phyloP scores from a whole-genome alignment of 1,139 yeast species.

The Trichomonascaceae sp. region DNA sequence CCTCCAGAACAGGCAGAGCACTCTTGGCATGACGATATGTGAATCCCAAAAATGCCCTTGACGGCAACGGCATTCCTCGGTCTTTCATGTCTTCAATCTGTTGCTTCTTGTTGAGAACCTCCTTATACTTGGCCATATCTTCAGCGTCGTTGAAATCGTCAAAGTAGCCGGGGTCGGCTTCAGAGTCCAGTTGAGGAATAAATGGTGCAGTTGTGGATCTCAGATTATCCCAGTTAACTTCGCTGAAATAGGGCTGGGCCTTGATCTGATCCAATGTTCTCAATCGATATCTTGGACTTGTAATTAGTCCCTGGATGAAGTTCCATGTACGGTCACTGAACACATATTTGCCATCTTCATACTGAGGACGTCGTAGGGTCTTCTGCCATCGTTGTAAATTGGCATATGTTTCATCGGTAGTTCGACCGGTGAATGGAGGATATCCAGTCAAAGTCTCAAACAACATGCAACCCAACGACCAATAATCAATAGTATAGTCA shows the following conservation, averaged over 20 bases:
- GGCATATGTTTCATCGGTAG: conserved; percentile 90
- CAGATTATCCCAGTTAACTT: conserved; percentile 69
- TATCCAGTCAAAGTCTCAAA: conserved; percentile 91
- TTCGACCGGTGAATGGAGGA: conserved; percentile 94
- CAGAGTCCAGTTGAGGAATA: conserved; percentile 92
- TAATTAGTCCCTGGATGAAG: conserved; percentile 64
- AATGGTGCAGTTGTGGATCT: conserved; percentile 77
- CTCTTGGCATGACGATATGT: conserved; percentile 71
- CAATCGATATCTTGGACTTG: conserved; percentile 70
- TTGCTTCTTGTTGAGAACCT: conserved; percentile 84
- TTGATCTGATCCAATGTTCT: conserved; percentile 76
- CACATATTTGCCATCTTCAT: conserved; percentile 84
- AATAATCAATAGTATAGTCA: conserved; percentile 94
- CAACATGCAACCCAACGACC: conserved; percentile 96
- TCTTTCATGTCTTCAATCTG: conserved; percentile 80
- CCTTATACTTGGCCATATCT: conserved; percentile 96
- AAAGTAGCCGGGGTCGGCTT: conserved; percentile 97
- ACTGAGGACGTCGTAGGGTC: conserved; percentile 81
- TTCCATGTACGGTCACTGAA: conserved; percentile 98
- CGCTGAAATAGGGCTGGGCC: conserved; percentile 74
- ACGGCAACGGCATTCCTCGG: conserved; percentile 48
- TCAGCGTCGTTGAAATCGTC: conserved; percentile 96
- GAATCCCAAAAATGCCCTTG: conserved; percentile 84
- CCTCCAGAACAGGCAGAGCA: conserved; percentile 16
- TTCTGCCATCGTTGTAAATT: conserved; percentile 92